phyloP scores from a whole-genome alignment of 139 green algal genomes.

The Chlorella sp. region DNA sequence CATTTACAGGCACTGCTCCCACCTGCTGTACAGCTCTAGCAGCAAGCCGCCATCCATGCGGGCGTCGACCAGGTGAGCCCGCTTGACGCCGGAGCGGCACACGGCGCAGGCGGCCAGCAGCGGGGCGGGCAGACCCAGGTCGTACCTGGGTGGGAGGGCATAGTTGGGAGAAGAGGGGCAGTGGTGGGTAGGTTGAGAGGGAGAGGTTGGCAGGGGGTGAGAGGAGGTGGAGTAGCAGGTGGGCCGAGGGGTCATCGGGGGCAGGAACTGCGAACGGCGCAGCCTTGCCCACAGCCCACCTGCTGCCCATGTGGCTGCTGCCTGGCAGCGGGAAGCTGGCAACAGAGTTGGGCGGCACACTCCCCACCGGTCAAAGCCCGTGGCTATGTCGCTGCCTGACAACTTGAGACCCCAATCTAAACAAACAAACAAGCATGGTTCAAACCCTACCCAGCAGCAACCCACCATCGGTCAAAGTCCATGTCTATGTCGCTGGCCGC shows the following conservation, averaged over 20 bases:
- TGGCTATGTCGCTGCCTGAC: background rate
- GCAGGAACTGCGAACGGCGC: no score
- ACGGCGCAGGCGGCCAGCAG: constrained; percentile 53
- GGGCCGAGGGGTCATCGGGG: no score
- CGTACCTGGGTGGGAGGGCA: background rate
- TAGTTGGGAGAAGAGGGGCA: background rate
- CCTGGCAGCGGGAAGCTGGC: no score
- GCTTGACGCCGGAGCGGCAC: constrained; percentile 71
- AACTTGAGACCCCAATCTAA: no score
- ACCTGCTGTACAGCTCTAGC: constrained; percentile 89
- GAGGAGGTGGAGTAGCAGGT: no score
- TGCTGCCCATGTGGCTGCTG: no score
- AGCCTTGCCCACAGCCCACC: no score
- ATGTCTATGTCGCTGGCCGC: background rate
- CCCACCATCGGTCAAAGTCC: constrained; percentile 27
- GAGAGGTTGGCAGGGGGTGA: background rate
- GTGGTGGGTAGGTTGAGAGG: background rate
- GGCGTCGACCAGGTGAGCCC: constrained; percentile 82
- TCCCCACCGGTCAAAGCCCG: constrained; percentile 19
- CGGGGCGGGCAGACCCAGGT: constrained; percentile 39
- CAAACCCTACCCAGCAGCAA: background rate
- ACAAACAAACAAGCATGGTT: no score
- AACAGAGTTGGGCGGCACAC: no score
- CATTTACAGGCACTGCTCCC: no score
- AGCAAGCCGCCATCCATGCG: constrained; percentile 75